Percentiles rank a stretch among this genome's conserved stretches.
These are phyloP conservation scores for Oidiodendron maius DNA, from an alignment of 495 filamentous ascomycete species.

Conservation along the genomic window DNA sequence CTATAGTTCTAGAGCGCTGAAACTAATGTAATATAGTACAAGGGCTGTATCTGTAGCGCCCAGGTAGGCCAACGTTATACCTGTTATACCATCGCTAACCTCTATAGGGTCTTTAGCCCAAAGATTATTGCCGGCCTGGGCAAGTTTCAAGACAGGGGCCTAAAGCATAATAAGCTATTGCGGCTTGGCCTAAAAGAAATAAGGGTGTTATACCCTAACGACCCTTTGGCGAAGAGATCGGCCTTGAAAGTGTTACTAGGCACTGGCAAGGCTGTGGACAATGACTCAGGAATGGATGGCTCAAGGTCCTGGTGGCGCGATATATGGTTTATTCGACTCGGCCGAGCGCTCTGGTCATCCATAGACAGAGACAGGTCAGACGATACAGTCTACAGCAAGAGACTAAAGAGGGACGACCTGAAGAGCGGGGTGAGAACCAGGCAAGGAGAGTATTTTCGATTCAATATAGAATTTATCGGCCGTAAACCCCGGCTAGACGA, in stretches of 20 bases:
- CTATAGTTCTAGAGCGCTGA: neutral
- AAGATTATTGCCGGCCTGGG: constrained; percentile 26
- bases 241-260: constrained; percentile 30
- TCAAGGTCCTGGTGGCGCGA: too few species aligned
- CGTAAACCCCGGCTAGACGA: too few species aligned
- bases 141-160: constrained; percentile 32
- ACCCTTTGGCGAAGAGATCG: too few species aligned
- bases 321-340: too few species aligned
- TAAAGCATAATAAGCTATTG: constrained; percentile 28
- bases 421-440: too few species aligned
- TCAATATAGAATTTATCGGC: too few species aligned
- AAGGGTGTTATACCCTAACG: constrained; percentile 26
- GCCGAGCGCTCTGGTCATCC: too few species aligned
- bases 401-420: too few species aligned
- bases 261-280: constrained; percentile 18
- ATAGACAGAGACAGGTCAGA: too few species aligned
- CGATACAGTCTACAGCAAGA: too few species aligned
- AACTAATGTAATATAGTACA: constrained; percentile 10
- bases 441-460: too few species aligned
- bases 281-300: neutral
- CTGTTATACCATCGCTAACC: neutral
- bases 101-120: constrained; percentile 24
- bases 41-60: constrained; percentile 18
- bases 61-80: constrained; percentile 2
- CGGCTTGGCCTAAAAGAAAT: constrained; percentile 26